Base-by-base conservation (phyloP, 257 asterid species). In the Scutellaria galericulata region DNA sequence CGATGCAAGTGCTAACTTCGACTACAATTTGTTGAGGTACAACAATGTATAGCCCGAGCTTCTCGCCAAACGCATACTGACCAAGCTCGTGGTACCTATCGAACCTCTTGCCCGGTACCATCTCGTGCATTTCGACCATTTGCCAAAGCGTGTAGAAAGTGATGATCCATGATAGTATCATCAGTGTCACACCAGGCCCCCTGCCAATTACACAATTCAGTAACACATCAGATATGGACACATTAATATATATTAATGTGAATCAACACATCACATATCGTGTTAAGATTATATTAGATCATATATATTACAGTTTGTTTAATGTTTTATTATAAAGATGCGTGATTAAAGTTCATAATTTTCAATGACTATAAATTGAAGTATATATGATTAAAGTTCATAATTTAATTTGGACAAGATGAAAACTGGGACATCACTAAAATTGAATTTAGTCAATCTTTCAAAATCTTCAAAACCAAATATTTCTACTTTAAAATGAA, bases 111-210 rank as follows among this genome's bases (percentile, higher is more conserved):
- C 83, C 87, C 0, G 87, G 84, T 0, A 83, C 81, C 70, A 75
- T 77, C 24, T 83, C 87, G 64, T 83, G 87, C 87, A 83, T 83
- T 13, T 83, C 85, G 6, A 83, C 87, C 87, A 83, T 83, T 65
- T 83, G 85, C 85, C 87, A 83, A 5, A 83, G 73, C 1, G 87
- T 83, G 79, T 80, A 83, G n/a, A 83, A 61, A 0, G 87, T 83
- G 14, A 83, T 75, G n/a, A 83, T 39, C 87, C 87, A 83, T 51
- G 85, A 83, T 1, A 77, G 0, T 39, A 77, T n/a, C 87, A 83
- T 42, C 41, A 77, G 7, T 0, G 79, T 58, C 37, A 77, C 70
- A 10, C 87, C 87, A 47, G 87, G 75, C 53, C 87, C 87, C 87
- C 87, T 82, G 68, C 52, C 42, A 10, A 9, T 4, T 3, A 9